Base-by-base conservation (phyloP, 1,284 basidiomycete species). In the Leccinum angustisporum region DNA sequence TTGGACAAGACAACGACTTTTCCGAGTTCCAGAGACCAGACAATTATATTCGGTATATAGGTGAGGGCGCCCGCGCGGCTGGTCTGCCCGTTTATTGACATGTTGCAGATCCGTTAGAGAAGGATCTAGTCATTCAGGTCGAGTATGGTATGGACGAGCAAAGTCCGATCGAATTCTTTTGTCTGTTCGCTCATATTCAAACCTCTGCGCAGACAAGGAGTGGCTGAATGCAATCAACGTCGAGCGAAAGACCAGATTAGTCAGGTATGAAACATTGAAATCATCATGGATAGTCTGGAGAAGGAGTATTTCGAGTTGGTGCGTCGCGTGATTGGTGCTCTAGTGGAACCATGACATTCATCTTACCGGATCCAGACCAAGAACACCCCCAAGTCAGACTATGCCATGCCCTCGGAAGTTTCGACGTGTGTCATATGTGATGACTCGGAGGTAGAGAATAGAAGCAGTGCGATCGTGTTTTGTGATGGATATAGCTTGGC, bases 111-210 rank as follows among this genome's bases (percentile, higher is more conserved):
- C 97, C 97, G 0, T 81, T 97, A 66, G 97, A 99, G 75, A 87
- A 86, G 58, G 97, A 99, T 66, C 85, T 98, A 33, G 91, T 91
- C 10, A 86, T 87, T 56, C 95, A 97, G 72, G 97, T 98, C 53
- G 97, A 99, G 76, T 99, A 99, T 80, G 97, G 99, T 75, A 99
- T 99, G 96, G 97, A 99, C 72, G 97, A 98, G 73, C 97, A 98
- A 85, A 95, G 94, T 92, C 48, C 8, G 43, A 58, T 77, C 67
- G 30, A 52, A n/a, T 18, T 46, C 9, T 3, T 58, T 51, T 36
- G 27, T 34, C 4, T 21, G 54, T 60, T 57, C 54, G 21, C 61
- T 61, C 56, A 57, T 55, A 38, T 11, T 48, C 16, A 43, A 54
- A 56, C 36, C 31, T 43, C 25, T 8, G 16, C 53, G 21, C 67